Percentiles rank a stretch among this genome's conserved stretches.
phyloP scores from a whole-genome alignment of 164 flowering plant genomes.

The Berberis vulgaris region DNA sequence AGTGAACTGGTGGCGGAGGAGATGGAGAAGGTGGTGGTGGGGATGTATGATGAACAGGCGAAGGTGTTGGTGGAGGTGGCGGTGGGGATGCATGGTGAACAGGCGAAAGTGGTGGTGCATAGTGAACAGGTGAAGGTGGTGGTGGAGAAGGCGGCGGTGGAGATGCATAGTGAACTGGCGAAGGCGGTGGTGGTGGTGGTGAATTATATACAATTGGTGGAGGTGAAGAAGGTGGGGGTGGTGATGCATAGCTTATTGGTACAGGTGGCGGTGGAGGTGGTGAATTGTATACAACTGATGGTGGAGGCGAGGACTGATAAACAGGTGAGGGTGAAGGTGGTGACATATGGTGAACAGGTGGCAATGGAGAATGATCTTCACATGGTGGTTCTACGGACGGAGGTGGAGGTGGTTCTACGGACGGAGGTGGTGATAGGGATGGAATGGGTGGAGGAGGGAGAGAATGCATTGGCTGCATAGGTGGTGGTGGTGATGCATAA shows the following conservation, averaged over 20 bases:
- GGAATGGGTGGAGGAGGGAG: conserved; percentile 19
- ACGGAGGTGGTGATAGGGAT: conserved; percentile 31
- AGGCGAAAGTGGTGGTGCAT: background rate
- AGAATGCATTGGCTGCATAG: conserved; percentile 12
- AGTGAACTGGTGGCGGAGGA: conserved; percentile 4
- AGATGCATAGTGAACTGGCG: background rate
- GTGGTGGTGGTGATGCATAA: conserved; percentile 6
- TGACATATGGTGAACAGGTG: conserved; percentile 7
- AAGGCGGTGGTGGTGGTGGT: conserved; percentile 5
- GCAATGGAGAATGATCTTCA: conserved; percentile 2
- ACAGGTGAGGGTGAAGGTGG: conserved; percentile 10
- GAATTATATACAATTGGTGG: background rate
- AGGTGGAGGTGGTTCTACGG: conserved; percentile 24
- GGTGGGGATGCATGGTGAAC: no score
- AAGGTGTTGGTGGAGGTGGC: no score
- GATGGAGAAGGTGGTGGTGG: conserved; percentile 17
- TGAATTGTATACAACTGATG: conserved; percentile 3
- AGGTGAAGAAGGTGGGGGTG: conserved; percentile 3
- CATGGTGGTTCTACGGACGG: conserved; percentile 18
- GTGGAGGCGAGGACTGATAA: background rate
- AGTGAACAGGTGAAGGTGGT: conserved; percentile 3
- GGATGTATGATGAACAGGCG: background rate
- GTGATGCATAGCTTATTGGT: conserved; percentile 7
- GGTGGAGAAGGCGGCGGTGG: background rate
- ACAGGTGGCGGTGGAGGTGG: conserved; percentile 13